These are phyloP conservation scores for Russula sp. DNA, from an alignment of 768 basidiomycete species.

Conservation along the genomic window DNA sequence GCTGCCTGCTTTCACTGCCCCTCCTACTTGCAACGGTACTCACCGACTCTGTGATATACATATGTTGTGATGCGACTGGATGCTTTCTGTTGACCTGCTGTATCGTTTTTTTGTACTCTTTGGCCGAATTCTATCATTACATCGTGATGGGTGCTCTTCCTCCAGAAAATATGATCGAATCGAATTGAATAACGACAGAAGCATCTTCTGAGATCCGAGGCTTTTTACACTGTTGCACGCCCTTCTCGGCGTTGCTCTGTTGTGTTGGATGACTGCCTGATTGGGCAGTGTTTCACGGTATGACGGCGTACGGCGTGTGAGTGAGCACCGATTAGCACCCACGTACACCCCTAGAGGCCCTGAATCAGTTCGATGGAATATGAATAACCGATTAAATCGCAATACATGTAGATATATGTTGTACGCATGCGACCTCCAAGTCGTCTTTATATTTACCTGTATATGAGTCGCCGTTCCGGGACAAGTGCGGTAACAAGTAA, in stretches of 20 bases:
- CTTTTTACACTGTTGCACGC: no score
- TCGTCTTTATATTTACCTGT: no score
- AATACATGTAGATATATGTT: no score
- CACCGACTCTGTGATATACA: constrained; percentile 29
- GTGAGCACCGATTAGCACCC: not conserved
- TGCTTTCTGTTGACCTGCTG: constrained; percentile 21
- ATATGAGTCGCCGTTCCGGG: no score
- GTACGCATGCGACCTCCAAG: no score
- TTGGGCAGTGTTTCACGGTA: constrained; percentile 5
- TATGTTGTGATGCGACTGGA: constrained; percentile 16
- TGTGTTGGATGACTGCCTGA: not conserved
- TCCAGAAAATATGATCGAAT: not conserved
- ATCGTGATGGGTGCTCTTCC: not conserved
- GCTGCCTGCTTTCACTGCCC: not conserved
- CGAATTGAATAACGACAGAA: not conserved
- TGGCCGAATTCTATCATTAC: not conserved
- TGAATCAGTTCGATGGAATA: not conserved
- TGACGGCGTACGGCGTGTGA: not conserved
- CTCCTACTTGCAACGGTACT: constrained; percentile 20
- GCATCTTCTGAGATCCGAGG: not conserved
- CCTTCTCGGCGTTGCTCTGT: not conserved
- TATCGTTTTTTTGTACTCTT: constrained; percentile 18
- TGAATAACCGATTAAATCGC: no score
- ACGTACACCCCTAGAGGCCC: not conserved
- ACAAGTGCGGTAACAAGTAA: no score